phyloP scores from a whole-genome alignment of 2,329 filamentous ascomycete species.

The Beauveria rudraprayagi region DNA sequence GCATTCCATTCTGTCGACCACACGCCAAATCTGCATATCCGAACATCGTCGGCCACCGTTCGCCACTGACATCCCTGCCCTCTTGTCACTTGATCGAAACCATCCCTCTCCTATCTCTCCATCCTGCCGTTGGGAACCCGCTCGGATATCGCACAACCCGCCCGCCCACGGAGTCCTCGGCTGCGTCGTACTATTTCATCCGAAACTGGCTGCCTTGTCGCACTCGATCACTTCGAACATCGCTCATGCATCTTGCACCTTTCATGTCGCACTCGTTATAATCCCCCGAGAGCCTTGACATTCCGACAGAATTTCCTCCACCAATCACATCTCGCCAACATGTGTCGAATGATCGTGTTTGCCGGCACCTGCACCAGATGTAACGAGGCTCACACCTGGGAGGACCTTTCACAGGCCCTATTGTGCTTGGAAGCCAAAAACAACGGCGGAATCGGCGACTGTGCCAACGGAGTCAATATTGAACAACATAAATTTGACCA shows the following conservation, averaged over 20 bases:
- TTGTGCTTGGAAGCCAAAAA: constrained; percentile 44
- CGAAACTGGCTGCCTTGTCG: background rate
- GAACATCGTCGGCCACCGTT: background rate
- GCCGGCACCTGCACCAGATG: constrained; percentile 36
- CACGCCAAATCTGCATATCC: background rate
- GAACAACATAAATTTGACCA: constrained; percentile 40
- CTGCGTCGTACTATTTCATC: background rate
- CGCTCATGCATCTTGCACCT: background rate
- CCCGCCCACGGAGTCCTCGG: background rate
- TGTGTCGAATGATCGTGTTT: constrained; percentile 42
- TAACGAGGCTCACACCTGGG: constrained; percentile 32
- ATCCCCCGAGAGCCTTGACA: background rate
- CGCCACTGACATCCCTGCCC: background rate
- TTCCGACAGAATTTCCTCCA: background rate
- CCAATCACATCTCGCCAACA: constrained; percentile 16
- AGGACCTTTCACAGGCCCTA: constrained; percentile 36
- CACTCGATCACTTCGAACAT: background rate
- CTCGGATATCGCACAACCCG: background rate
- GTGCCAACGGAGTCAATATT: constrained; percentile 29
- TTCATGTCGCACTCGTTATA: background rate
- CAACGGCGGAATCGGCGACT: constrained; percentile 36
- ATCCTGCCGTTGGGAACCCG: background rate
- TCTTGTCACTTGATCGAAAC: background rate
- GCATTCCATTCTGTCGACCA: background rate
- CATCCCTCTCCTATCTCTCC: background rate